These are phyloP conservation scores for Mariannaea elegans DNA, from an alignment of 2,329 filamentous ascomycete species.

Conservation along the genomic window DNA sequence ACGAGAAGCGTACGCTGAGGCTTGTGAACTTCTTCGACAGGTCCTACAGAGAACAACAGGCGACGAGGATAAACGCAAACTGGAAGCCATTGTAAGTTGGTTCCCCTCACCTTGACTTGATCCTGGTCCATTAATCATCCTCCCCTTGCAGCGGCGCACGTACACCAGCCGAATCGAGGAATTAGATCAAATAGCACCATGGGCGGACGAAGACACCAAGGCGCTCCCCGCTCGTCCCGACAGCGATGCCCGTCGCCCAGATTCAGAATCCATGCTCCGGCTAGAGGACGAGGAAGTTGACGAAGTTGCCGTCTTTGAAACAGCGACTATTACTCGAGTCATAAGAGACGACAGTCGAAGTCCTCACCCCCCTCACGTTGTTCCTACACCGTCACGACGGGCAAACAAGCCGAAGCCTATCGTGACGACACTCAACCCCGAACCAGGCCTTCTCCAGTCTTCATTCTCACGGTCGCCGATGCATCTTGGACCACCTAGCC, in stretches of 20 bases:
- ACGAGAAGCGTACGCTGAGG: conserved; percentile 88
- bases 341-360: conserved; percentile 34
- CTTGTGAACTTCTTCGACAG: conserved; percentile 85
- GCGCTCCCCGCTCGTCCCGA: conserved; percentile 77
- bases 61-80: conserved; percentile 86
- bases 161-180: conserved; percentile 93
- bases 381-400: conserved; percentile 38
- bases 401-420: conserved; percentile 38
- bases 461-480: conserved; percentile 62
- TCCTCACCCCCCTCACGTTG: conserved; percentile 27
- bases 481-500: conserved; percentile 41
- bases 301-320: conserved; percentile 59
- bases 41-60: conserved; percentile 86
- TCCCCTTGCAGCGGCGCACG: conserved; percentile 75
- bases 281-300: conserved; percentile 53
- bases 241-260: conserved; percentile 52
- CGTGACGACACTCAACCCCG: conserved; percentile 35
- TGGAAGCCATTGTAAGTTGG: conserved; percentile 84
- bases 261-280: conserved; percentile 32
- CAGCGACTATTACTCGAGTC: conserved; percentile 61
- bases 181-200: conserved; percentile 75
- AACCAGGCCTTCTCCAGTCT: conserved; percentile 55
- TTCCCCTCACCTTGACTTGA: neutral
- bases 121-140: conserved; percentile 16
- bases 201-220: conserved; percentile 68